Evolutionary conservation across 257 asterid genomes (phyloP), one percentile per base, ranked within the genome.

Genomic region (Nicotiana otophora): DNA sequence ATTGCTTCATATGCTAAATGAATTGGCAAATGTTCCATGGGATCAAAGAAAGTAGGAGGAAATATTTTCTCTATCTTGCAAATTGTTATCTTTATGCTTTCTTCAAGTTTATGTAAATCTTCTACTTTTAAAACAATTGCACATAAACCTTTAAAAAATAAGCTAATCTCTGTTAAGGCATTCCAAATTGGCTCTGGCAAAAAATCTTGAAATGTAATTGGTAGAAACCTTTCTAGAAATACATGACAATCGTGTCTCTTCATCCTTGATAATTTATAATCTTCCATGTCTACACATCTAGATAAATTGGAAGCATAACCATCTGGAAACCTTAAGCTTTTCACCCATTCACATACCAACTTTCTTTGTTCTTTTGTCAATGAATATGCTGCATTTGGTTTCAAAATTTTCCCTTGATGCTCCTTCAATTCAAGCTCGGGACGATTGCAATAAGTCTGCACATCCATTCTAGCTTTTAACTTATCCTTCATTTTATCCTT

Each of bases 11-110:
- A 78, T 53, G 70, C 33, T 20, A 75, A 58, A 23, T 58, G 70
- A 30, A 78, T 55, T 4, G 55, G 55, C 9, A 34, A 12, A 58
- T 57, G 70, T 20, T 78, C 82, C 70, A 34, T 34, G 15, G 11
- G 12, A 46, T 75, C 60, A 46, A 75, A 46, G n/a, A 75, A 75
- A 39, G 20, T 16, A 42, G 64, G 34, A 10, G 34, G n/a, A 54
- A 51, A 75, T 39, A 75, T 15, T 11, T 46, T 82, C 31, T 82
- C 65, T 23, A 82, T 8, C 33, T 58, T 82, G 62, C 81, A 74
- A 2, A 82, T 4, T 9, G 28, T 74, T 6, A 55, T 42, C 12
- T 51, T 19, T 58, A 82, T 60, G 14, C 46, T 42, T 4, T 36
- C 10, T 60, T 82, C 76, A 7, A 82, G 57, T 10, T 75, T 15